These are phyloP conservation scores for Aureobasidium namibiae DNA, from an alignment of 2,329 filamentous ascomycete species.

Conservation along the genomic window DNA sequence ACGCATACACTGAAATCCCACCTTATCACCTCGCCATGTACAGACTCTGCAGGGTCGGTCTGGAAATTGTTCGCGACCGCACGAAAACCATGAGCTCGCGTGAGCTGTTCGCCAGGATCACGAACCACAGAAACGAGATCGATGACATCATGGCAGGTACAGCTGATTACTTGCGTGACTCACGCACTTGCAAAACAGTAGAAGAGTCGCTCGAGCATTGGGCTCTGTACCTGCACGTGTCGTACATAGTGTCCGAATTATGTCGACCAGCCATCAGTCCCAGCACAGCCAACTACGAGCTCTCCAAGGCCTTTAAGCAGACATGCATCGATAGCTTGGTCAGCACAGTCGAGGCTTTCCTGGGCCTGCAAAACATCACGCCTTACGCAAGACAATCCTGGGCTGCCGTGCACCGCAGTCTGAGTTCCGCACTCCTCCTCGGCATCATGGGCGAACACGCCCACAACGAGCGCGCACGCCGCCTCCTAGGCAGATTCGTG, in stretches of 20 bases:
- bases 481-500: slow-evolving; percentile 38
- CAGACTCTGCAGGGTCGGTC: slow-evolving; percentile 47
- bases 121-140: slow-evolving; percentile 49
- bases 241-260: slow-evolving; percentile 55
- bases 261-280: slow-evolving; percentile 53
- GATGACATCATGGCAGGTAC: slow-evolving; percentile 51
- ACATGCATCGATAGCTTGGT: slow-evolving; percentile 47
- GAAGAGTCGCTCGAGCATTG: slow-evolving; percentile 52
- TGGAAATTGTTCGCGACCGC: slow-evolving; percentile 53
- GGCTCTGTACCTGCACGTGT: slow-evolving; percentile 53
- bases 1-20: slow-evolving; percentile 28
- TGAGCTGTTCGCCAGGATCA: slow-evolving; percentile 43
- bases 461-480: slow-evolving; percentile 37
- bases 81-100: slow-evolving; percentile 47
- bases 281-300: slow-evolving; percentile 35
- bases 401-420: slow-evolving; percentile 36
- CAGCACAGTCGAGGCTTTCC: slow-evolving; percentile 51
- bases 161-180: slow-evolving; percentile 49
- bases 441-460: slow-evolving; percentile 37
- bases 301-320: slow-evolving; percentile 41
- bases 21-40: slow-evolving; percentile 53
- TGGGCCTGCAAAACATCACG: slow-evolving; percentile 48
- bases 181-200: slow-evolving; percentile 38
- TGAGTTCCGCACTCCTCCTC: slow-evolving; percentile 36
- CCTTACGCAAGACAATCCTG: slow-evolving; percentile 36